Base-by-base conservation (phyloP, 495 filamentous ascomycete species). In the Lentithecium fluviatile region DNA sequence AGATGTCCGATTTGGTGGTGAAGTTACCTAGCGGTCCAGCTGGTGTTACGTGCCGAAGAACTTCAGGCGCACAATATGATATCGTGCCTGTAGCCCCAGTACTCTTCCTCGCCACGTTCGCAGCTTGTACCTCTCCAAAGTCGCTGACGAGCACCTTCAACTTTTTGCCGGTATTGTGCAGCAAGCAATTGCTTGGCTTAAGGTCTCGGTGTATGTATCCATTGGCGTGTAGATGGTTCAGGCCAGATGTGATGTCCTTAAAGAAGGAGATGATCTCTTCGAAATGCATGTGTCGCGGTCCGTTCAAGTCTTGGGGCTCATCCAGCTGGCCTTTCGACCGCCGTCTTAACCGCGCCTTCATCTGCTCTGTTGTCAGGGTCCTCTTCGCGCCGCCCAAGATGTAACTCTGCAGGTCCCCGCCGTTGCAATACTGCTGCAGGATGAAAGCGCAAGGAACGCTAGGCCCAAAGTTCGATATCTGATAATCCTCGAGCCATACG, bases 261-360 rank as follows among this genome's bases (percentile, higher is more conserved):
- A 97, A 97, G 59, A 98, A 90, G 2, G 92, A 94, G 65, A 95
- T 94, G 24, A 98, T 97, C 66, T 97, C 87, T 49, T 97, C 91
- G 40, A 96, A 89, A 1, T 83, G 77, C 21, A 98, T 79, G 58
- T 75, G 83, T 23, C 90, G 85, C 47, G 83, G 83, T 5, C 80
- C 77, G 19, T 72, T 57, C 7, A 82, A 51, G 20, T 80, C 76
- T 6, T 72, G 56, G 4, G 82, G 77, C 45, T 71, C 70, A 25
- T 88, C 85, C 2, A 75, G 70, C 48, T 87, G 76, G 2, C 83
- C 83, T 60, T 82, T 88, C 2, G 92, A 94, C 47, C 82, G 85
- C 24, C 93, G 82, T 36, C 94, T 82, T 42, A 92, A 78, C 49
- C 90, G 88, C 19, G 91, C 89, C 73, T 97, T 97, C 64, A 96